A percentile compares a stretch with the other conserved stretches of the same genome.
Conservation (phyloP, 192 early-diverging fungal species). For the Rhizophagus sp. region DNA sequence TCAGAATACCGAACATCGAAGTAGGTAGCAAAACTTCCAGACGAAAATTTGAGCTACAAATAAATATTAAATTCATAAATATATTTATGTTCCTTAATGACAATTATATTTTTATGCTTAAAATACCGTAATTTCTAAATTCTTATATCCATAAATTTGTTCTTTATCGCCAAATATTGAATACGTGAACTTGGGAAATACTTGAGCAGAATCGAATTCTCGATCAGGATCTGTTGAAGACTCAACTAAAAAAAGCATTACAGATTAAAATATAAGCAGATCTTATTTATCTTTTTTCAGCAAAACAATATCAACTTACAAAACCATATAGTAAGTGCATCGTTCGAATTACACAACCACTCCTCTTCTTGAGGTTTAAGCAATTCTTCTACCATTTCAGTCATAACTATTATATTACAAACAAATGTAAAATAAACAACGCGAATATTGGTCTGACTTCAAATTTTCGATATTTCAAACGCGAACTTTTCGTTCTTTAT, state of each 20-base stretch:
- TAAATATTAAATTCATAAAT: neutral
- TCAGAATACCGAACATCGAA: conserved; percentile 67
- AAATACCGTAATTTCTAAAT: conserved; percentile 62
- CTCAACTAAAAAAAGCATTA: neutral
- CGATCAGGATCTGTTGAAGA: neutral
- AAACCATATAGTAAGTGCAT: neutral
- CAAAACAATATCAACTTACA: neutral
- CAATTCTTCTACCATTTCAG: neutral
- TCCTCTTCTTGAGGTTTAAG: neutral
- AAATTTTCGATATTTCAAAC: neutral
- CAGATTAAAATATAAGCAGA: neutral
- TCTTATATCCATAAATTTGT: conserved; percentile 88
- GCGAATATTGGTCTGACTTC: neutral
- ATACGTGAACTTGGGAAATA: conserved; percentile 80
- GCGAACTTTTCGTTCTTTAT: neutral
- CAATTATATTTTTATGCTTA: neutral
- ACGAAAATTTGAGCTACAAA: conserved; percentile 69
- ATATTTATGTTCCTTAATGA: neutral
- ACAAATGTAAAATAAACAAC: neutral
- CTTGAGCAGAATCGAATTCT: neutral
- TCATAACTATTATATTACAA: neutral
- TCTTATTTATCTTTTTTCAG: neutral
- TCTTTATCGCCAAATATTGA: conserved; percentile 88
- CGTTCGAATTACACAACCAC: conserved; percentile 2
- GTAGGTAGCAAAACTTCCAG: conserved; percentile 76